Base-by-base conservation (phyloP, 2,329 filamentous ascomycete species). In the Nemania bipapillata region DNA sequence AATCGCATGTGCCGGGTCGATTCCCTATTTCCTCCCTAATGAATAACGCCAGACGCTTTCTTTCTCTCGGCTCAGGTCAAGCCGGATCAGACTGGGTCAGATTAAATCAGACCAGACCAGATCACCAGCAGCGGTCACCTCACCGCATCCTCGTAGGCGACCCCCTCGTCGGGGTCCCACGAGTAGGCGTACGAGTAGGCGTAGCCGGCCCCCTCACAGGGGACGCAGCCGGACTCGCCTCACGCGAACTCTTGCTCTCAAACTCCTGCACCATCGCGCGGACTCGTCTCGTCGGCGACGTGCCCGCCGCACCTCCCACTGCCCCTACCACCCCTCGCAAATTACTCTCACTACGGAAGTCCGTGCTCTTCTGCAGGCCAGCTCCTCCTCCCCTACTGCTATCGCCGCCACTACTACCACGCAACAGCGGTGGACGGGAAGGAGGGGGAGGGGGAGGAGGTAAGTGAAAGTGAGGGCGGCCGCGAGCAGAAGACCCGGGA, bases 181-280 rank as follows among this genome's bases (percentile, higher is more conserved):
- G 57, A n/a, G 71, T n/a, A 24, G 60, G 32, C 7, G 63, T 30
- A 26, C 65, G 57, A n/a, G 71, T n/a, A 24, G 60, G 32, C 7
- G 63, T 30, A n/a, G n/a, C n/a, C n/a, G n/a, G n/a, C 4, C 26
- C 56, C 7, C 45, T 66, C 1, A 52, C 52, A 11, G 73, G 69
- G n/a, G 74, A 73, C 8, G 50, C 68, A 1, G 74, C 70, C 6
- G 75, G 83, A 79, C 84, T 86, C 4, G 72, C 76, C 26, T 81
- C 80, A 49, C 81, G 79, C 42, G 81, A 79, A 69, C 82, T 86
- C 62, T 78, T 76, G 37, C 77, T 81, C 81, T 89, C 87, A 67
- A 89, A 82, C 66, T 79, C 83, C 73, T 88, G 82, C 45, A 89
- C 86, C 85, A 89, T 87, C 53, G 83, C 81, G 54, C 86, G 75